Conservation (phyloP, 306 rosid species). For the Medicago ruthenica region DNA sequence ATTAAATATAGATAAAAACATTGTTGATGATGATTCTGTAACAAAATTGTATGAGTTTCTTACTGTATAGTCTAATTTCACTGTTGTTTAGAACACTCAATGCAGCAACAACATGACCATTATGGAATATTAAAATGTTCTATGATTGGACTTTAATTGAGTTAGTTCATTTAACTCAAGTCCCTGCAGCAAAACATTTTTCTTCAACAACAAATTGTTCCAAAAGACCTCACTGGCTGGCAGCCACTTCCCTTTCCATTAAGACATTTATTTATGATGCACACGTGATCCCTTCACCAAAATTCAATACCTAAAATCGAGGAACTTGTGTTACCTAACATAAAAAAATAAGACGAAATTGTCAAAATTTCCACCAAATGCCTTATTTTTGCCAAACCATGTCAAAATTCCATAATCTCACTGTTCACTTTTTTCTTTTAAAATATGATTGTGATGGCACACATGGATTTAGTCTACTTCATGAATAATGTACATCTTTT, state of each 20-base stretch:
- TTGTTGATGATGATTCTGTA: neutral
- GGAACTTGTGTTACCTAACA: conserved; percentile 54
- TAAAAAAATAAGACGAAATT: conserved; percentile 12
- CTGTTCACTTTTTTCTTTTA: conserved; percentile 4
- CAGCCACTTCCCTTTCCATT: conserved; percentile 36
- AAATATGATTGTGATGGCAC: conserved; percentile 32
- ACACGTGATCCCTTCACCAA: conserved; percentile 53
- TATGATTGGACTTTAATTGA: conserved; percentile 29
- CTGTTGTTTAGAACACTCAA: neutral
- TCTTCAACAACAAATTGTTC: conserved; percentile 12
- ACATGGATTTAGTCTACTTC: conserved; percentile 40
- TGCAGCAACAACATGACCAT: neutral
- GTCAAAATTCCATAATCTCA: conserved; percentile 42
- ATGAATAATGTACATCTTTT: conserved; percentile 29
- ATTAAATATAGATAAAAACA: neutral
- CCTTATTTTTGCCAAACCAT: conserved; percentile 39
- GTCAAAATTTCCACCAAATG: conserved; percentile 45
- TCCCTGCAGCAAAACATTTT: neutral
- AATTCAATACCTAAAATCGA: conserved; percentile 48
- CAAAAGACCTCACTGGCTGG: conserved; percentile 29
- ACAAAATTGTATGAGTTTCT: neutral
- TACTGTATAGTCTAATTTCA: neutral
- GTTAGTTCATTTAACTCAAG: neutral
- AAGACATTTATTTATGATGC: conserved; percentile 34
- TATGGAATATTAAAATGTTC: neutral